Conservation (phyloP, 1,284 basidiomycete species). For the Phellopilus nigrolimitatus region DNA sequence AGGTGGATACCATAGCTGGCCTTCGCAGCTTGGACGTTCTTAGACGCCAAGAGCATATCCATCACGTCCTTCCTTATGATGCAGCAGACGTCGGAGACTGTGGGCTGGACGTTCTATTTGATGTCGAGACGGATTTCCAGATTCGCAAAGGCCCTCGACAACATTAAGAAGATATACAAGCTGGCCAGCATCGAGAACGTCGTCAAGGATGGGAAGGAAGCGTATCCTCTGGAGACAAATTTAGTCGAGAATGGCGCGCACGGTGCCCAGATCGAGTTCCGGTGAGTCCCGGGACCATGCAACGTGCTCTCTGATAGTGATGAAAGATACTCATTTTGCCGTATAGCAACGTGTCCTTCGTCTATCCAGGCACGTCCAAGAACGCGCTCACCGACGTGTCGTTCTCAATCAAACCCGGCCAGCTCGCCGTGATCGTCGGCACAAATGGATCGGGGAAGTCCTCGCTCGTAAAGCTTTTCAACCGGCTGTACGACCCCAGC, state of each 20-base stretch:
- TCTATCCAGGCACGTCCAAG: slow-evolving; percentile 39
- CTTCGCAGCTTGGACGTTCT: slow-evolving; percentile 23
- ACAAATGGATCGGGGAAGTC: no score
- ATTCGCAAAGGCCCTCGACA: neutral
- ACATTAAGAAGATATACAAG: slow-evolving; percentile 8
- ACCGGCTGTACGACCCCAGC: slow-evolving; percentile 39
- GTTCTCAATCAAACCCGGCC: no score
- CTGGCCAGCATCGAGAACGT: neutral
- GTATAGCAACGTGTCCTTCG: slow-evolving; percentile 40
- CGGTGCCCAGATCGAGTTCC: slow-evolving; percentile 20
- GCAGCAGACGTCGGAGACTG: slow-evolving; percentile 20
- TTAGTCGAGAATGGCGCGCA: no score
- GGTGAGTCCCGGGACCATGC: slow-evolving; percentile 6
- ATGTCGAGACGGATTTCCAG: slow-evolving; percentile 2
- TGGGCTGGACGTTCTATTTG: slow-evolving; percentile 14
- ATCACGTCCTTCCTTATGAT: slow-evolving; percentile 22
- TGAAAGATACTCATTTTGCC: neutral
- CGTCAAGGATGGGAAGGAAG: slow-evolving; percentile 1
- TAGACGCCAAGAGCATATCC: slow-evolving; percentile 20
- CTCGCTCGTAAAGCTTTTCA: no score
- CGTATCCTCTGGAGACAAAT: slow-evolving; percentile 1
- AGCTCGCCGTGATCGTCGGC: no score
- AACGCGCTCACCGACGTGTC: no score
- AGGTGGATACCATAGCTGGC: slow-evolving; percentile 16
- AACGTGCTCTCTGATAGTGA: neutral